Percentiles rank a stretch among this genome's conserved stretches.
Evolutionary conservation across 805 yeast genomes (phyloP).

Genomic region (Kurtzmaniella cleridarum): DNA sequence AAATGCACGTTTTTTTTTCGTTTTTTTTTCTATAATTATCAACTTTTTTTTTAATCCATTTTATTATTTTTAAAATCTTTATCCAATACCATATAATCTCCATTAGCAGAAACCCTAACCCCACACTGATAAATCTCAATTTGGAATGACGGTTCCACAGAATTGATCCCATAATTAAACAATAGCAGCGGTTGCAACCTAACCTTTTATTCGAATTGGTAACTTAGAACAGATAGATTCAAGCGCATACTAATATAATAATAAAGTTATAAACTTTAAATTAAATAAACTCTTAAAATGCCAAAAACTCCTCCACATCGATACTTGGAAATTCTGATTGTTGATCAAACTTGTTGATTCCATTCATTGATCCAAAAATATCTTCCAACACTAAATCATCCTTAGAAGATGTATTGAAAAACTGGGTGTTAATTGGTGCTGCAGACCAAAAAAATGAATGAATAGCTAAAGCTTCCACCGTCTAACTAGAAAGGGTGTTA

Average conservation of each 20-base stretch:
- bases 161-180: too few relatives aligned
- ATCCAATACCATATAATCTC: too few relatives aligned
- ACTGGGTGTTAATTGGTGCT: conserved; percentile 34
- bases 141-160: too few relatives aligned
- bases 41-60: too few relatives aligned
- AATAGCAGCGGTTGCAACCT: too few relatives aligned
- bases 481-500: conserved; percentile 9
- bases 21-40: too few relatives aligned
- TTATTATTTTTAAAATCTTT: too few relatives aligned
- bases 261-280: not conserved
- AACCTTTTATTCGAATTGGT: too few relatives aligned
- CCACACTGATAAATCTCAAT: too few relatives aligned
- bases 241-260: not conserved
- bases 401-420: conserved; percentile 12
- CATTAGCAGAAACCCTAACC: too few relatives aligned
- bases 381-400: not conserved
- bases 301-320: conserved; percentile 2
- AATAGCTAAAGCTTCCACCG: not conserved
- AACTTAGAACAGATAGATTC: too few relatives aligned
- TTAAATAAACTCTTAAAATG: conserved; percentile 1
- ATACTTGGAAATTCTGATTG: conserved; percentile 1
- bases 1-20: too few relatives aligned
- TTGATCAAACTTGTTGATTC: not conserved
- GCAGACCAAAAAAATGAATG: conserved; percentile 23
- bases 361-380: not conserved